Base-by-base conservation (phyloP, 163 green algal species). In the Scenedesmus sp. region DNA sequence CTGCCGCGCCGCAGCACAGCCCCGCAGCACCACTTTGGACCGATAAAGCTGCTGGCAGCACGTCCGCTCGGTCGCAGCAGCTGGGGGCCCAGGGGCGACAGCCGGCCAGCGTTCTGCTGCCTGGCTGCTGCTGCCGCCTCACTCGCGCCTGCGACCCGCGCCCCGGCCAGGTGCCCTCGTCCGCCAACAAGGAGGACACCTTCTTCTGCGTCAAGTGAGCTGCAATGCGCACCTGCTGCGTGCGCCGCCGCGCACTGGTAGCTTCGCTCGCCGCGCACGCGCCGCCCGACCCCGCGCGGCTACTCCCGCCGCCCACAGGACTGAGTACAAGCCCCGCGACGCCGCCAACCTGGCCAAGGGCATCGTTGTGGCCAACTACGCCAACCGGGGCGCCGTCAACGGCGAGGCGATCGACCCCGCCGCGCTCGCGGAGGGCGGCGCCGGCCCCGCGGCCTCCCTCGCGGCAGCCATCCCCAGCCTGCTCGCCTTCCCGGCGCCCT, bases 361-460 rank as follows among this genome's bases (percentile, higher is more conserved):
- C 44, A 39, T 83, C 22, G 44, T 51, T 14, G 83, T 88, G 10
- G 45, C 78, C 26, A 86, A 88, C 74, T 88, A 83, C 45, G 83
- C 83, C 28, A 88, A 86, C 63, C 50, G 63, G 18, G 80, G 60
- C 66, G 15, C 60, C 34, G 83, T 88, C 14, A 88, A 88, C 56
- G 83, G 83, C 0, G 47, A 58, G n/a, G 7, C 34, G 7, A 51
- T 85, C 28, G 83, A 70, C 51, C 63, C 75, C 24, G 24, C 39
- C 53, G 48, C 66, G 28, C 39, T 63, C 48, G 51, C 24, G n/a
- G 20, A 51, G 48, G 9, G 33, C 50, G 63, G 33, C 29, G 14
- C 26, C 64, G 48, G 64, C 56, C 36, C 28, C 14, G 56, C 31
- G 20, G 26, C 28, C 22, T 33, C 24, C 1, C 69, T 77, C 14